Evolutionary conservation across 805 yeast genomes (phyloP).

Genomic region (Hanseniaspora jakobsenii): DNA sequence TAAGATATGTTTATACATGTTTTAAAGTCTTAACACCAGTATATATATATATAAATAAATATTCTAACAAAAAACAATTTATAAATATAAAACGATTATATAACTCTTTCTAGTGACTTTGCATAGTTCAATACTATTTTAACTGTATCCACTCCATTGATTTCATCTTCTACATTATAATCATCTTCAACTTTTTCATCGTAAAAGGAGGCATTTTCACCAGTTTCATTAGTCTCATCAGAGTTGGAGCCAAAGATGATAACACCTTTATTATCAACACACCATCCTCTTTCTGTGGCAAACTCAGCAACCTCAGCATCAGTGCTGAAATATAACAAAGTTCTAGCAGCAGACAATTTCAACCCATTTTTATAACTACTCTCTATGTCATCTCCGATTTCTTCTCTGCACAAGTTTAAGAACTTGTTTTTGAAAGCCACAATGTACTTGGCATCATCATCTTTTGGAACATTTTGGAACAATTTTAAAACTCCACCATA

Average conservation of each 20-base stretch:
- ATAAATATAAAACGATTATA: too few species aligned
- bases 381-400: slow-evolving; percentile 75
- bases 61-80: too few species aligned
- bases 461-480: slow-evolving; percentile 33
- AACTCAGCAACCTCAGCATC: slow-evolving; percentile 45
- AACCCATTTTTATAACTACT: slow-evolving; percentile 53
- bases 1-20: neutral
- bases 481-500: slow-evolving; percentile 83
- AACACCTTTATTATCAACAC: slow-evolving; percentile 39
- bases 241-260: slow-evolving; percentile 35
- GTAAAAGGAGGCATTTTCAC: slow-evolving; percentile 26
- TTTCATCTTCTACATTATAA: neutral
- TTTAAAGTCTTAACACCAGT: too few species aligned
- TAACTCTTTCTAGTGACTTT: slow-evolving; percentile 7
- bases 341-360: slow-evolving; percentile 74
- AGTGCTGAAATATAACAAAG: slow-evolving; percentile 55
- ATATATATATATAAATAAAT: too few species aligned
- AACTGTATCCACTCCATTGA: slow-evolving; percentile 3
- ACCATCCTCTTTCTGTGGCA: slow-evolving; percentile 49
- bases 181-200: too few species aligned
- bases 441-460: slow-evolving; percentile 63
- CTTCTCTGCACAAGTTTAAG: slow-evolving; percentile 67
- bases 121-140: slow-evolving; percentile 5
- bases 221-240: slow-evolving; percentile 26
- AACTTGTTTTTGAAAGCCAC: slow-evolving; percentile 59